Evolutionary conservation across 345 rosid species (phyloP), one percentile per base, ranked within the genome.

Genomic region (Arabis alpina): DNA sequence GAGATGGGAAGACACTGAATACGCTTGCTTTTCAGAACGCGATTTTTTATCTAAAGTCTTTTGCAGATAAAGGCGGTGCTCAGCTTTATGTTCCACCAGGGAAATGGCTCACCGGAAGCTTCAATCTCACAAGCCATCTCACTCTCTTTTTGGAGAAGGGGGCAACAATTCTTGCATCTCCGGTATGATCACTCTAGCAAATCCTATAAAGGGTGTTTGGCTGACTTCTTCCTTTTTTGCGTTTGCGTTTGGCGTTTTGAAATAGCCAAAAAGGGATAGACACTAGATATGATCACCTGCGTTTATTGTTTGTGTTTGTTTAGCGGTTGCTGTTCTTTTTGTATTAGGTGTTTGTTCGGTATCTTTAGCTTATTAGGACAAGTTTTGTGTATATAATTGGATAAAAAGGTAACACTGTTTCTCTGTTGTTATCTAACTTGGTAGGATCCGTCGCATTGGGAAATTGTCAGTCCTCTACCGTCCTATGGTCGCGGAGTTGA

Each of bases 61-160:
- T 93, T 49, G 91, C 97, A 0, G 97, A 93, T 68, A 93, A 93
- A 75, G 98, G 98, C 11, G 98, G 98, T 24, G 99, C 98, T 47
- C 96, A 93, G 84, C 96, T 93, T 27, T 93, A 93, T 43, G 89
- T 93, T 47, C 95, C 98, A 0, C 85, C 95, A 0, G 98, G 98
- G 28, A 83, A 81, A 77, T 93, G 96, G 97, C 94, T 93, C 25
- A 91, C 96, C 0, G 99, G 95, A 61, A 89, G 99, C 74, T 81
- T 93, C 82, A 93, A 89, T 59, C 97, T 93, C 61, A 93, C 99
- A 0, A 93, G 95, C 81, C 99, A 89, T 72, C 99, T 93, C 69
- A 93, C 99, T 7, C 88, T 93, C 67, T 93, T 91, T 81, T 71
- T 93, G 70, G 97, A 84, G 67, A 93, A 88, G 73, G 96, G 90